Conservation (phyloP, 805 yeast genomes). For the Yarrowia bubula region DNA sequence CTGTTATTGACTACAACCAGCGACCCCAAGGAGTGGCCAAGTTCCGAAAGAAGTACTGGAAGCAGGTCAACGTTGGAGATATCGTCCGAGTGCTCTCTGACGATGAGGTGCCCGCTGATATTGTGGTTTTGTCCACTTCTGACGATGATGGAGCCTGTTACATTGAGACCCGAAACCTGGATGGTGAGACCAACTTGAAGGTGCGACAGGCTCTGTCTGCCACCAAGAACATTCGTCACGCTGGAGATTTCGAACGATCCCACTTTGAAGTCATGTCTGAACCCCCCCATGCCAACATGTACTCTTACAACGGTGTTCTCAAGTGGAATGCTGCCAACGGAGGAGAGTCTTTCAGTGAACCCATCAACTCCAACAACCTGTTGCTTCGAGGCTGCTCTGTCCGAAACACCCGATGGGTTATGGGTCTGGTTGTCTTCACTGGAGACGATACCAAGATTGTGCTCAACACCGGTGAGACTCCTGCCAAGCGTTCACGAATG, state of each 20-base stretch:
- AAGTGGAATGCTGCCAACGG: slow-evolving; percentile 44
- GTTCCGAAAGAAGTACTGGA: slow-evolving; percentile 64
- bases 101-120: slow-evolving; percentile 79
- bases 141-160: slow-evolving; percentile 69
- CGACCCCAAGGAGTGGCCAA: slow-evolving; percentile 40
- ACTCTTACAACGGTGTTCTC: slow-evolving; percentile 64
- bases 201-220: slow-evolving; percentile 55
- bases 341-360: slow-evolving; percentile 43
- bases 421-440: slow-evolving; percentile 70
- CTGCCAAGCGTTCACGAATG: slow-evolving; percentile 67
- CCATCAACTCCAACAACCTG: slow-evolving; percentile 62
- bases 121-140: slow-evolving; percentile 64
- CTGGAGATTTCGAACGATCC: slow-evolving; percentile 56
- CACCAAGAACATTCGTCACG: slow-evolving; percentile 57
- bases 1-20: slow-evolving; percentile 34
- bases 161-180: slow-evolving; percentile 70
- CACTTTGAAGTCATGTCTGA: slow-evolving; percentile 66
- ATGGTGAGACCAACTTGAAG: slow-evolving; percentile 78
- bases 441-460: slow-evolving; percentile 76
- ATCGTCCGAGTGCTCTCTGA: slow-evolving; percentile 63
- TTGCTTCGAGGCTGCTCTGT: slow-evolving; percentile 70
- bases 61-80: slow-evolving; percentile 74
- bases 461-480: slow-evolving; percentile 78
- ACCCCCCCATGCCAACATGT: slow-evolving; percentile 62
- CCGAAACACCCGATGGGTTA: slow-evolving; percentile 74